Evolutionary conservation across 305 asterid species (phyloP), one percentile per base, ranked within the genome.

Genomic region (Lippia alba): DNA sequence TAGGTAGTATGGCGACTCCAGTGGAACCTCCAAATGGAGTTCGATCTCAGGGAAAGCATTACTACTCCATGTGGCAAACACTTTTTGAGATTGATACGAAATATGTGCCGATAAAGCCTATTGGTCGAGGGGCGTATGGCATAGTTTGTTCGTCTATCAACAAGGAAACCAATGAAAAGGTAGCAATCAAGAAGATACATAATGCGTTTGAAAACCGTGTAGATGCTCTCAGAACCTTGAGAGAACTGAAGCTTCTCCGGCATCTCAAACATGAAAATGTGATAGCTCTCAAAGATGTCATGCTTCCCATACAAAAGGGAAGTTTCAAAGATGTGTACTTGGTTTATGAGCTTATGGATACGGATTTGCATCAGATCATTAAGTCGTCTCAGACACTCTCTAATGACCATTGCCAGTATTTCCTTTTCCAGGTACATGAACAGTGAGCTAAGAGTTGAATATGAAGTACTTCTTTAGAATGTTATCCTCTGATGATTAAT

Each of bases 61-160:
- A 85, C 79, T 85, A 68, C 76, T 74, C 90, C 34, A 83, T 85
- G 85, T 85, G 88, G 90, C 86, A 85, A 46, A 72, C 90, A 1
- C 83, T 85, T 40, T 85, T 85, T 36, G 90, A 85, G 74, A 81
- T 85, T 12, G 90, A 85, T 62, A 83, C 82, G 17, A 85, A 85
- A 58, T 85, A 85, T 40, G 79, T 81, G 49, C 90, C 90, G 8
- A 83, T 85, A 80, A 85, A 85, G 83, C 90, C 89, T 30, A 85
- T 85, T 45, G 89, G 89, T 54, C 80, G 89, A 64, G 89, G 89
- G 19, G 89, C 89, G 36, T 82, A 85, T 59, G 89, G 89, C 19
- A 82, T 85, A 67, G 89, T 85, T 44, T 85, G 89, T 51, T 85
- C 89, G 64, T 85, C 89, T 34, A 46, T 85, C 64, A 82, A 85